phyloP scores from a whole-genome alignment of 768 basidiomycete genomes.

The Glaciozyma antarctica region DNA sequence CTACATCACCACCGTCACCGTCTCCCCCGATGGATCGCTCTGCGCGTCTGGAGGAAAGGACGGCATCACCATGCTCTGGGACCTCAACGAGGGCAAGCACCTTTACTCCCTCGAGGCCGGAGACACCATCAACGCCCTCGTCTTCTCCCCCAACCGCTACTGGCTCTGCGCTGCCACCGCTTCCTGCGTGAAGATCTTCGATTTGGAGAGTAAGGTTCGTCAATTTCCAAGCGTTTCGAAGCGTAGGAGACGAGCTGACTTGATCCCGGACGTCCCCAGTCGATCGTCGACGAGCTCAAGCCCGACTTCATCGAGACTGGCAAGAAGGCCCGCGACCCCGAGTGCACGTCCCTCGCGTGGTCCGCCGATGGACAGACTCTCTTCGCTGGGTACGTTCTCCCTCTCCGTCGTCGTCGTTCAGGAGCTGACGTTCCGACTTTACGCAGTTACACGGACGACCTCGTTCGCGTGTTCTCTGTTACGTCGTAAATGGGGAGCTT shows the following conservation, averaged over 20 bases:
- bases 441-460: slow-evolving; percentile 13
- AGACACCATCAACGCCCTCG: slow-evolving; percentile 95
- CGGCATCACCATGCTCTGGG: slow-evolving; percentile 97
- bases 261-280: slow-evolving; percentile 45
- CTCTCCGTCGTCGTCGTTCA: background rate
- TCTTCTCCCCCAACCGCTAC: slow-evolving; percentile 99
- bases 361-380: slow-evolving; percentile 91
- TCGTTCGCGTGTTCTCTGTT: slow-evolving; percentile 40
- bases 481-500: slow-evolving; percentile 17
- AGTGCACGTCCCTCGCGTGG: slow-evolving; percentile 96
- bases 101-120: slow-evolving; percentile 99
- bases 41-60: slow-evolving; percentile 99
- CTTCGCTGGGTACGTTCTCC: slow-evolving; percentile 57
- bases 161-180: slow-evolving; percentile 99
- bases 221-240: slow-evolving; percentile 46
- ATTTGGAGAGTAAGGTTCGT: slow-evolving; percentile 78
- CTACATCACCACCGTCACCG: slow-evolving; percentile 96
- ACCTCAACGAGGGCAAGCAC: slow-evolving; percentile 99
- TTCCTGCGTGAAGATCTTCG: slow-evolving; percentile 97
- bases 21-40: slow-evolving; percentile 96
- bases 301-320: slow-evolving; percentile 76
- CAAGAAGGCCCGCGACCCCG: slow-evolving; percentile 54
- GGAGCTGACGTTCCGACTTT: background rate
- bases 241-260: slow-evolving; percentile 4
- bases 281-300: slow-evolving; percentile 97